Conservation (phyloP, 164 flowering plant genomes). For the Magnolia kwangsiensis region DNA sequence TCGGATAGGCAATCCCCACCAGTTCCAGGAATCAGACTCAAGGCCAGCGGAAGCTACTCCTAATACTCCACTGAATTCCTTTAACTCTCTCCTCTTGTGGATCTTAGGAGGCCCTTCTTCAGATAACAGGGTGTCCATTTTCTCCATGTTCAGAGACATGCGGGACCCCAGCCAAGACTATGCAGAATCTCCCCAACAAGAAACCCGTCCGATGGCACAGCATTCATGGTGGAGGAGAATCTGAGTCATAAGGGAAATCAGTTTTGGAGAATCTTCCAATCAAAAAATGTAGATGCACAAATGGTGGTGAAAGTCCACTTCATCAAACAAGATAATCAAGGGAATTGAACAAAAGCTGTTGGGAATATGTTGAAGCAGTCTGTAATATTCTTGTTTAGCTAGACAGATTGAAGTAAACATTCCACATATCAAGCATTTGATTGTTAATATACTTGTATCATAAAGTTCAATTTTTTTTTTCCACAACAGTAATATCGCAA, state of each 20-base stretch:
- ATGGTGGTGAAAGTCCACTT: too few species aligned
- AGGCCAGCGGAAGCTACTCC: conserved; percentile 40
- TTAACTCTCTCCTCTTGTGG: conserved; percentile 79
- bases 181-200: conserved; percentile 41
- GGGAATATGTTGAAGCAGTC: too few species aligned
- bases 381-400: too few species aligned
- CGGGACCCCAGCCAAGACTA: conserved; percentile 78
- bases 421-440: too few species aligned
- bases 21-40: conserved; percentile 33
- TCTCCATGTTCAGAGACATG: conserved; percentile 80
- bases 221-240: conserved; percentile 10
- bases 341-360: too few species aligned
- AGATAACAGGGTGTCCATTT: conserved; percentile 73
- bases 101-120: conserved; percentile 82
- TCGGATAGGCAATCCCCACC: conserved; percentile 28
- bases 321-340: too few species aligned
- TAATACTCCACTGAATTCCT: conserved; percentile 55
- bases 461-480: too few species aligned
- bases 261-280: too few species aligned
- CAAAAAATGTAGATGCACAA: too few species aligned
- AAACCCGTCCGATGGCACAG: conserved; percentile 16
- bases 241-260: neutral
- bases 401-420: too few species aligned
- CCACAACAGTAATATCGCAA: neutral
- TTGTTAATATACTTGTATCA: too few species aligned